These are phyloP conservation scores for Sarcomyxa edulis DNA, from an alignment of 768 basidiomycete species.

Conservation along the genomic window DNA sequence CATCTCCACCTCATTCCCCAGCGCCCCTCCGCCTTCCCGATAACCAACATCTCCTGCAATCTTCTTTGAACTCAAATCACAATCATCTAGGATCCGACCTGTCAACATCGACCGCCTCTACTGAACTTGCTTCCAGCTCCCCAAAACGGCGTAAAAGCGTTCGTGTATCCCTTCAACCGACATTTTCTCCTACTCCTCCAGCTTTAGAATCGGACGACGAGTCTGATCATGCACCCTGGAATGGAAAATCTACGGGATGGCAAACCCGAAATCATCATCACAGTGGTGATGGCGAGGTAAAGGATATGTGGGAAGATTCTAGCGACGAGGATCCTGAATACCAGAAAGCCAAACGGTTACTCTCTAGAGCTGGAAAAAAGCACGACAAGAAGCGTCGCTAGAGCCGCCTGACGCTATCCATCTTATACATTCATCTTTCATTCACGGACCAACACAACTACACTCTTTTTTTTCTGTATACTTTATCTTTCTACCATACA, in stretches of 20 bases:
- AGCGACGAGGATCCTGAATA: conserved; percentile 74
- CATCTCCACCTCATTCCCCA: not conserved
- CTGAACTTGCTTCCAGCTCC: conserved; percentile 9
- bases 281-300: conserved; percentile 11
- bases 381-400: conserved; percentile 22
- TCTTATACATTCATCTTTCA: no score
- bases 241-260: conserved; percentile 10
- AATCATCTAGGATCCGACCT: no score
- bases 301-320: conserved; percentile 67
- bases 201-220: conserved; percentile 53
- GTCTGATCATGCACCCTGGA: conserved; percentile 20
- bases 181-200: conserved; percentile 69
- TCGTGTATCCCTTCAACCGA: conserved; percentile 70
- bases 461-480: no score
- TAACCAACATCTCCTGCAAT: no score
- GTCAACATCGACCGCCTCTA: conserved; percentile 1
- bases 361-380: conserved; percentile 41
- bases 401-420: no score
- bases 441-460: no score
- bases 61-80: no score
- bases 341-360: conserved; percentile 45
- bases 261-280: conserved; percentile 1
- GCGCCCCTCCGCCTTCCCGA: no score
- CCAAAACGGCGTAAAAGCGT: conserved; percentile 65
- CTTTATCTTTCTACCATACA: no score